Conservation (phyloP, 2,329 filamentous ascomycete species). For the Basipetospora sp. region DNA sequence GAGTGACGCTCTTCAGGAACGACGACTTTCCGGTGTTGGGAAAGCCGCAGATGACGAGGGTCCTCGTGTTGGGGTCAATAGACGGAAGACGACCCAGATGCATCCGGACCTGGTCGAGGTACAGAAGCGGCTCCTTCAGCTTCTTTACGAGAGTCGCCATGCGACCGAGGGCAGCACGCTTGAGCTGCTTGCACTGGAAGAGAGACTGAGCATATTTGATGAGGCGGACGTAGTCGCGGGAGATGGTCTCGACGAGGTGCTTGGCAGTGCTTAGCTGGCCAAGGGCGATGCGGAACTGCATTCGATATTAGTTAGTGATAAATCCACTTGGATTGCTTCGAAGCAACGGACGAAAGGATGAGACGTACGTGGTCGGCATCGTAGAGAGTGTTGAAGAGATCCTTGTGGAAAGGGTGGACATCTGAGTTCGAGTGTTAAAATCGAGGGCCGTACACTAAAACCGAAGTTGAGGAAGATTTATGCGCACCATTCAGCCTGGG, state of each 20-base stretch:
- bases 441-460: no score
- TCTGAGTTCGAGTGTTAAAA: slow-evolving; percentile 22
- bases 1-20: slow-evolving; percentile 80
- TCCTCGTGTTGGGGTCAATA: slow-evolving; percentile 97
- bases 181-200: slow-evolving; percentile 98
- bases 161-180: slow-evolving; percentile 85
- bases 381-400: slow-evolving; percentile 86
- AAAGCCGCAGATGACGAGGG: slow-evolving; percentile 90
- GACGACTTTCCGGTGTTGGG: slow-evolving; percentile 96
- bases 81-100: slow-evolving; percentile 91
- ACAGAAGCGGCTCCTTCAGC: slow-evolving; percentile 84
- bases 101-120: slow-evolving; percentile 82
- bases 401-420: slow-evolving; percentile 81
- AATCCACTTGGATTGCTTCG: neutral
- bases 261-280: slow-evolving; percentile 93
- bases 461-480: neutral
- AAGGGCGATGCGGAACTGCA: slow-evolving; percentile 72
- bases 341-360: neutral
- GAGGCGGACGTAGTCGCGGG: slow-evolving; percentile 87
- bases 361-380: slow-evolving; percentile 63
- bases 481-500: slow-evolving; percentile 56
- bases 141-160: slow-evolving; percentile 96
- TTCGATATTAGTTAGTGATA: neutral
- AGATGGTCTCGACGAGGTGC: slow-evolving; percentile 89
- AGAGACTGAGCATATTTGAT: slow-evolving; percentile 83